phyloP scores from a whole-genome alignment of 1,284 basidiomycete genomes.

The Sanghuangporus sanghuang region DNA sequence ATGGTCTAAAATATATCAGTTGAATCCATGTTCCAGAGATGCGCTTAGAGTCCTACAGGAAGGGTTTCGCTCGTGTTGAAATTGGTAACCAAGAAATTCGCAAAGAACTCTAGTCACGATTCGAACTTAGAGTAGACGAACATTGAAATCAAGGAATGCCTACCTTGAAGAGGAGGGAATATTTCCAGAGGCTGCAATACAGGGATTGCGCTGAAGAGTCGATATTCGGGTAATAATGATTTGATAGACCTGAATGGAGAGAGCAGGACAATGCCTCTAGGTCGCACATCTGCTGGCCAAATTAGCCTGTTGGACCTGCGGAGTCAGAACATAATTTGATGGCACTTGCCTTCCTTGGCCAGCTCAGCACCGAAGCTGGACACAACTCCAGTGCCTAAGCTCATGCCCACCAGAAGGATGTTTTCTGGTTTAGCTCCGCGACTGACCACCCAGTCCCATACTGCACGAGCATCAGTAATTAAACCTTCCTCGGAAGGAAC shows the following conservation, averaged over 20 bases:
- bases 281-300: constrained; percentile 23
- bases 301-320: not conserved
- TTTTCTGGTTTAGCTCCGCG: constrained; percentile 54
- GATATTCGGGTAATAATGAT: constrained; percentile 66
- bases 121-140: not conserved
- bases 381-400: constrained; percentile 77
- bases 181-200: constrained; percentile 63
- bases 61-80: constrained; percentile 65
- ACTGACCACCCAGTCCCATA: constrained; percentile 72
- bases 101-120: constrained; percentile 44
- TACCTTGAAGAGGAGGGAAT: constrained; percentile 68
- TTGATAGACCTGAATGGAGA: constrained; percentile 74
- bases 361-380: constrained; percentile 59
- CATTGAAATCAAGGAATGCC: constrained; percentile 1
- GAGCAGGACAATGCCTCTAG: constrained; percentile 65
- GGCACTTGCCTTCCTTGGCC: constrained; percentile 40
- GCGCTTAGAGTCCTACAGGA: constrained; percentile 36
- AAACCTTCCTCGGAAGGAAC: constrained; percentile 74
- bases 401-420: constrained; percentile 75
- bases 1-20: constrained; percentile 39
- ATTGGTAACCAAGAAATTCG: constrained; percentile 50
- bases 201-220: constrained; percentile 66
- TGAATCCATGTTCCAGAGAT: constrained; percentile 2
- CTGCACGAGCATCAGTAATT: constrained; percentile 69
- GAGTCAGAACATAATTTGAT: not conserved